Evolutionary conservation across 768 basidiomycete genomes (phyloP), one percentile per base, ranked within the genome.

Genomic region (Candolleomyces efflorescens): DNA sequence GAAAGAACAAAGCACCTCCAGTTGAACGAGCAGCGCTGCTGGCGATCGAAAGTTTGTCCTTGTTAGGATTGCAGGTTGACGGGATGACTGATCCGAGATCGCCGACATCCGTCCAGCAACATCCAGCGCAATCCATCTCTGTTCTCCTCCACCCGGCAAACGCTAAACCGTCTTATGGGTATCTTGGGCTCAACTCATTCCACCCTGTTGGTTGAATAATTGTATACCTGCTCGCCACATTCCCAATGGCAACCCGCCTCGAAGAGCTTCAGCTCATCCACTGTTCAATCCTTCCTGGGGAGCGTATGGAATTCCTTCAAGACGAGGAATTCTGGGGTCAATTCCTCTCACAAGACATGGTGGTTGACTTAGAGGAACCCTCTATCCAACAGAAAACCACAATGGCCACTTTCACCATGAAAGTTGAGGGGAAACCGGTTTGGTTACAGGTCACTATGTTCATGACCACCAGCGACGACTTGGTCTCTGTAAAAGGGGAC

Each of bases 251-350:
- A 24, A 48, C 15, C 1, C 51, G 51, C n/a, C 26, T 78, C 1
- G 73, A 82, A 66, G 87, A 90, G 63, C 67, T 89, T 0, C 76
- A 82, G 47, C 71, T 90, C 39, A 78, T 91, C 23, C 73, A 70
- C 55, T 82, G 77, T 38, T 87, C 87, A 0, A 76, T 90, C 1
- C 74, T 91, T 11, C 84, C 86, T 0, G 80, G 75, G 5, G 89
- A 91, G 72, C 27, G 64, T 3, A 64, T 86, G 45, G 53, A 66
- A 0, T 83, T 86, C 53, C 58, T 74, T 10, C n/a, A 48, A 20
- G 56, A 60, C 38, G 47, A 54, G 1, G 50, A 20, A 1, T 59
- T 41, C 44, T 63, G 62, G 62, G 43, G 53, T 12, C 10, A 27
- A 2, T 23, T 60, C 15, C 46, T 60, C 2, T 24, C 39, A 24